Base-by-base conservation (phyloP, 805 yeast genomes). In the Cyberlindnera meyerae region DNA sequence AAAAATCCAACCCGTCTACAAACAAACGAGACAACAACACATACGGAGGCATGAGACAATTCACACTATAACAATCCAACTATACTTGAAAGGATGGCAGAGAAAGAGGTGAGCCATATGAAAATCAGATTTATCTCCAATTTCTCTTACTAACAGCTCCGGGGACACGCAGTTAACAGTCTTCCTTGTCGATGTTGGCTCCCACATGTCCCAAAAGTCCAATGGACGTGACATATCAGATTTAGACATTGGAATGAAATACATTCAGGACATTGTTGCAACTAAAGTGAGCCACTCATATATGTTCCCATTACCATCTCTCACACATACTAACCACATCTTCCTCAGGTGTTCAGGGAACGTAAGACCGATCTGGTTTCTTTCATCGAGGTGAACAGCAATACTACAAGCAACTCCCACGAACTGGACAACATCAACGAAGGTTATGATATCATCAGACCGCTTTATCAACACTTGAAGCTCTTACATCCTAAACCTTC, bases 141-240 rank as follows among this genome's bases (percentile, higher is more conserved):
- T n/a, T 15, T 32, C 37, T 34, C 11, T 13, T 13, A 11, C 11
- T 15, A 27, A 18, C n/a, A 13, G 11, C 25, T 33, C 33, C 17
- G 14, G 13, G 7, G 4, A 2, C n/a, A 24, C 18, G 3, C 12
- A 62, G 63, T 51, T 59, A 22, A 71, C 77, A 0, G 57, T 63
- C 2, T 75, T 70, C 44, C 61, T 77, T 8, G 63, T 75, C 12
- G 85, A 79, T 51, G 57, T 69, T 11, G 66, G 73, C 9, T 61
- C 63, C 25, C 47, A 61, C 13, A 59, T 70, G 75, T 58, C 58
- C 34, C 35, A 49, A 14, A 33, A 40, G 31, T 28, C 48, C 45
- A 33, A 44, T 46, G 56, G 56, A 16, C 36, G 64, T 49, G 44
- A 57, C 39, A 14, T 54, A 44, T 60, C 58, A 27, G 62, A 63